These are phyloP conservation scores for Microstroma glucosiphilum DNA, from an alignment of 1,284 basidiomycete genomes.

Conservation along the genomic window DNA sequence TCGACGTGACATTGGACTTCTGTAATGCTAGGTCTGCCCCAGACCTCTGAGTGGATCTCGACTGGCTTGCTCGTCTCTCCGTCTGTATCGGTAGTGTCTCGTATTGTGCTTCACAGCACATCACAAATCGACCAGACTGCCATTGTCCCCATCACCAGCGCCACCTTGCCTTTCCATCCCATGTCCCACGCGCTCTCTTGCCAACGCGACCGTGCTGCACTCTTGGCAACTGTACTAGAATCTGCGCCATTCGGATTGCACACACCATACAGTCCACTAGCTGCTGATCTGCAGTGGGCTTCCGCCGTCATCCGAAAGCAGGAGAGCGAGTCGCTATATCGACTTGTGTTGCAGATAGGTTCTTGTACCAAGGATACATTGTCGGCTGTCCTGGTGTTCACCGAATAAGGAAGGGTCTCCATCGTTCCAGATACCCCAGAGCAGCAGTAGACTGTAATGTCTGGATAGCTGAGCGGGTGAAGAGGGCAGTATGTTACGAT, in stretches of 20 bases:
- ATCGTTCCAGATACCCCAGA: neutral
- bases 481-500: neutral
- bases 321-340: neutral
- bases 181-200: no score
- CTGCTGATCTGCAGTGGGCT: neutral
- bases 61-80: no score
- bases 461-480: slow-evolving; percentile 1
- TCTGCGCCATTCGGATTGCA: neutral
- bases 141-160: no score
- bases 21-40: no score
- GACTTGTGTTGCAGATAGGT: neutral
- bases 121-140: no score
- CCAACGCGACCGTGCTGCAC: no score
- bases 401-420: neutral
- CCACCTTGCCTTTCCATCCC: no score
- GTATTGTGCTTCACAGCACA: no score
- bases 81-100: no score
- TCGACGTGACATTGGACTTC: no score
- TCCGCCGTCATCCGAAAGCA: neutral
- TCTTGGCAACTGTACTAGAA: neutral
- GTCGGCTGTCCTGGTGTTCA: neutral
- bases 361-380: neutral
- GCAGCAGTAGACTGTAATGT: slow-evolving; percentile 8
- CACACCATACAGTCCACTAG: neutral
- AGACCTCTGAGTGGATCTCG: no score